Conservation (phyloP, 768 basidiomycete species). For the Boletus rufocinnamomeus region DNA sequence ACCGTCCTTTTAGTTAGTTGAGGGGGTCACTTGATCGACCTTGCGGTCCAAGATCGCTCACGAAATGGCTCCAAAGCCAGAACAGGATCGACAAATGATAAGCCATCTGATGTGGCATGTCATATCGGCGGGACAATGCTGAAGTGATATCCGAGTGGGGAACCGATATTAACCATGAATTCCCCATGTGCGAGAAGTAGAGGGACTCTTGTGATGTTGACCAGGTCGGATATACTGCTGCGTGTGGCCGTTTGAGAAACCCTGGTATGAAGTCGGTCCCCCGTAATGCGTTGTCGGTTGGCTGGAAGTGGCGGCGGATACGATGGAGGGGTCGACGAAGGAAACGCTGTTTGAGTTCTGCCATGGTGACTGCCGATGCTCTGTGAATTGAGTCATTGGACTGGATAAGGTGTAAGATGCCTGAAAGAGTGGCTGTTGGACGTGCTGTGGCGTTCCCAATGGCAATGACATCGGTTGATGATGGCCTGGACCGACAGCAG, state of each 20-base stretch:
- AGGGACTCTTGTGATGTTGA: conserved; percentile 24
- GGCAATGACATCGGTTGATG: conserved; percentile 21
- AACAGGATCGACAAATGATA: conserved; percentile 12
- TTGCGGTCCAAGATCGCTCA: conserved; percentile 1
- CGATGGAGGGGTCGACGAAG: conserved; percentile 27
- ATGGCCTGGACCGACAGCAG: conserved; percentile 14
- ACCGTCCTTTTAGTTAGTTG: neutral
- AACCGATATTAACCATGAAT: conserved; percentile 22
- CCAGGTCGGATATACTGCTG: conserved; percentile 21
- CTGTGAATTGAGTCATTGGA: conserved; percentile 10
- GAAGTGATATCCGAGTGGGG: neutral
- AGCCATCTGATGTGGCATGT: conserved; percentile 6
- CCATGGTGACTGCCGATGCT: conserved; percentile 20
- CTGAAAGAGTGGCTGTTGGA: conserved; percentile 18
- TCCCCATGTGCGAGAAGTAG: conserved; percentile 28
- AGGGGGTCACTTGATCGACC: conserved; percentile 2
- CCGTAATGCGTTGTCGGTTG: conserved; percentile 9
- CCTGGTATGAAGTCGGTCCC: conserved; percentile 14
- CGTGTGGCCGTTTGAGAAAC: conserved; percentile 12
- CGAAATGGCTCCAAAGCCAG: neutral
- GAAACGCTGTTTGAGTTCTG: conserved; percentile 6
- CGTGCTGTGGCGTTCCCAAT: conserved; percentile 16
- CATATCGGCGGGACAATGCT: neutral
- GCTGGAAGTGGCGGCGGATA: conserved; percentile 16
- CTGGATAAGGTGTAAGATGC: conserved; percentile 10